Conservation (phyloP, 768 basidiomycete genomes). For the Kwoniella mangroviensis region DNA sequence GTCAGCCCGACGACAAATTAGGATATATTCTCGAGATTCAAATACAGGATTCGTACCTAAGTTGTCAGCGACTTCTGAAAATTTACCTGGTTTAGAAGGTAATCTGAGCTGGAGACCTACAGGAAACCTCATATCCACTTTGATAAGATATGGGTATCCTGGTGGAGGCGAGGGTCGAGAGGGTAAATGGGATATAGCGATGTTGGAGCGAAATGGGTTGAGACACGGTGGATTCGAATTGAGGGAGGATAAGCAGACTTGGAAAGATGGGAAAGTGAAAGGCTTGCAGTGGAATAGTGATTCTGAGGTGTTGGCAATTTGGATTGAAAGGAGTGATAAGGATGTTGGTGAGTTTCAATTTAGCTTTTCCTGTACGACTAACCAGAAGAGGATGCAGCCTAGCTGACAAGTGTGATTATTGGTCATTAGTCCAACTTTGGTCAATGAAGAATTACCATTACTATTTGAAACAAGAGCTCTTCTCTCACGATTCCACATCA, state of each 20-base stretch:
- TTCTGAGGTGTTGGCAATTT: conserved; percentile 80
- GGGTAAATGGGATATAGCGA: conserved; percentile 79
- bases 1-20: conserved; percentile 64
- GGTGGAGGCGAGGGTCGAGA: conserved; percentile 67
- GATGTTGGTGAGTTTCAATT: conserved; percentile 68
- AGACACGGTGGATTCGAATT: conserved; percentile 86
- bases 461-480: conserved; percentile 92
- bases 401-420: not conserved
- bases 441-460: conserved; percentile 94
- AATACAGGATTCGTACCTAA: conserved; percentile 59
- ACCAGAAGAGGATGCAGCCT: not conserved
- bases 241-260: conserved; percentile 55
- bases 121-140: conserved; percentile 79
- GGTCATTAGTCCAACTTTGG: conserved; percentile 81
- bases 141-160: conserved; percentile 76
- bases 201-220: conserved; percentile 94
- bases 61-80: conserved; percentile 83
- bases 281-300: conserved; percentile 87
- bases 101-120: conserved; percentile 81
- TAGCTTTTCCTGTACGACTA: not conserved
- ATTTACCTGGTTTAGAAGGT: conserved; percentile 80
- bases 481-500: conserved; percentile 25
- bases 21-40: conserved; percentile 73
- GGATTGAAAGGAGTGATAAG: conserved; percentile 71
- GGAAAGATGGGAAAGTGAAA: conserved; percentile 63